Conservation (phyloP, 2,329 filamentous ascomycete genomes). For the Paradendryphiella salina region DNA sequence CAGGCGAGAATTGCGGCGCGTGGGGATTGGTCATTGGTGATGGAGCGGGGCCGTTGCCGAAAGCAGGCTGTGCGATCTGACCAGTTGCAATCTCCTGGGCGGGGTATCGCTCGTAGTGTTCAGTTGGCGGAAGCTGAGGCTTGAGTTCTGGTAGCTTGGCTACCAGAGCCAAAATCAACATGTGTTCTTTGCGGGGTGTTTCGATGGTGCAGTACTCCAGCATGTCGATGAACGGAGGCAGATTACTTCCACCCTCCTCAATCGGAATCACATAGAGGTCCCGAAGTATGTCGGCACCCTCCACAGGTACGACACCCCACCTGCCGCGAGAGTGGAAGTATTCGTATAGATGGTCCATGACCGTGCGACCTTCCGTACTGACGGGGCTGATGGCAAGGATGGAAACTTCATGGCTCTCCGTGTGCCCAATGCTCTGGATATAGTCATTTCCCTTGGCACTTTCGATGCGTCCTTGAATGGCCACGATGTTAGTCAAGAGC, state of each 20-base stretch:
- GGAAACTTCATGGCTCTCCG: slow-evolving; percentile 78
- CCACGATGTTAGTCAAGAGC: slow-evolving; percentile 70
- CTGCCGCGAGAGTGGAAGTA: slow-evolving; percentile 83
- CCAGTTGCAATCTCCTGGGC: slow-evolving; percentile 17
- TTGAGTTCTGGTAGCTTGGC: slow-evolving; percentile 55
- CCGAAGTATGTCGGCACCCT: slow-evolving; percentile 75
- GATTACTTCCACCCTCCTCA: slow-evolving; percentile 65
- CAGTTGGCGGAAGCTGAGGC: slow-evolving; percentile 33
- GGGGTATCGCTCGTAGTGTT: slow-evolving; percentile 32
- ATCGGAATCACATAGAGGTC: slow-evolving; percentile 92
- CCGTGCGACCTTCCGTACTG: slow-evolving; percentile 60
- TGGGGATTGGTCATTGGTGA: slow-evolving; percentile 39
- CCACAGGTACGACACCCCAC: slow-evolving; percentile 73
- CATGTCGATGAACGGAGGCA: slow-evolving; percentile 86
- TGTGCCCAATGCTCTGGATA: slow-evolving; percentile 82
- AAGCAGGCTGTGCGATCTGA: slow-evolving; percentile 24
- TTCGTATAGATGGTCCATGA: slow-evolving; percentile 76
- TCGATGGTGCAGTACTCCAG: slow-evolving; percentile 84
- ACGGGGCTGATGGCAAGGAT: slow-evolving; percentile 72
- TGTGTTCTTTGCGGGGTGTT: slow-evolving; percentile 68
- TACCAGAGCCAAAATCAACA: slow-evolving; percentile 83
- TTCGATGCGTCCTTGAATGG: slow-evolving; percentile 78
- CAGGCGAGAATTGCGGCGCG: slow-evolving; percentile 42
- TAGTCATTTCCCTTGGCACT: slow-evolving; percentile 86
- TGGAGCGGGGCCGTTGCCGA: slow-evolving; percentile 32